Percentiles rank a stretch among this genome's conserved stretches.
phyloP scores from a whole-genome alignment of 139 green algal genomes.

The Picochlorum sp. region DNA sequence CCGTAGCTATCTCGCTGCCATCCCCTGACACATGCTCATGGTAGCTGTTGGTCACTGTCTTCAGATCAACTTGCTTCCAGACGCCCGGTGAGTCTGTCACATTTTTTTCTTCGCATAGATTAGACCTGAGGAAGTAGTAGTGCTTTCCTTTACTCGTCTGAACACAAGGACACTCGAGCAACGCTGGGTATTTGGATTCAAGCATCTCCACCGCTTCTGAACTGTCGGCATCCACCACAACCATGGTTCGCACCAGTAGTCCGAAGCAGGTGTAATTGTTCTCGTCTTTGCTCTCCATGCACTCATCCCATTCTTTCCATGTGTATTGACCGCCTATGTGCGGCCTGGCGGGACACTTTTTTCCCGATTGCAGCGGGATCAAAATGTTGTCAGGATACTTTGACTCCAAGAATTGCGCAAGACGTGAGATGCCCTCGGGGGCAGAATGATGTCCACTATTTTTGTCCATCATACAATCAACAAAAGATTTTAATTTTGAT shows the following conservation, averaged over 20 bases:
- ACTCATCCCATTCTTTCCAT: not conserved
- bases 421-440: not conserved
- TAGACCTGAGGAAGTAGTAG: not conserved
- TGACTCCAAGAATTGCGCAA: not conserved
- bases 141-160: not conserved
- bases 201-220: not conserved
- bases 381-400: not conserved
- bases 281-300: not conserved
- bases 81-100: not conserved
- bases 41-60: not conserved
- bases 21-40: not conserved
- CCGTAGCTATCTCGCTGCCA: not conserved
- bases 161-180: not conserved
- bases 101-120: not conserved
- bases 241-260: not conserved
- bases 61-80: not conserved
- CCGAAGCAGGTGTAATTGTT: not conserved
- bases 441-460: not conserved
- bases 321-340: not conserved
- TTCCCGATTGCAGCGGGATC: not conserved
- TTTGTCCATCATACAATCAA: not conserved
- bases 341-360: not conserved
- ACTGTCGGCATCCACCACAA: not conserved
- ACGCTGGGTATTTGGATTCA: not conserved
- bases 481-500: slow-evolving; percentile 1